Conservation (phyloP, 139 green algal species). For the Chlorella sorokiniana region DNA sequence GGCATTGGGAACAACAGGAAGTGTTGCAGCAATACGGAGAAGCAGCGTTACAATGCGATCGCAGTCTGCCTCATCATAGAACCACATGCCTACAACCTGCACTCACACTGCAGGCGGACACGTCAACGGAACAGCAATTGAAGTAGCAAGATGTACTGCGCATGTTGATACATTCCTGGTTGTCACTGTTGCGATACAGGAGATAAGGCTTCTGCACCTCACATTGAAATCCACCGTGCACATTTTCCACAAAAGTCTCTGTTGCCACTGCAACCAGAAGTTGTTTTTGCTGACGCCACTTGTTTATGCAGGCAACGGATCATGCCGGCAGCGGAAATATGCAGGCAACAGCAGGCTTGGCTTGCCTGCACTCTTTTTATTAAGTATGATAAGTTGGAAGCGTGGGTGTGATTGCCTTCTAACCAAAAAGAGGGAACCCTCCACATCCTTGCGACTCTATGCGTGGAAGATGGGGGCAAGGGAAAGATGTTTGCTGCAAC, state of each 20-base stretch:
- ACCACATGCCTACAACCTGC: slow-evolving; percentile 91
- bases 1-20: background rate
- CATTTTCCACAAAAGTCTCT: slow-evolving; percentile 81
- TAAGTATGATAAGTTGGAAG: slow-evolving; percentile 91
- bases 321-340: too few species aligned
- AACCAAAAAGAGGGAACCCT: slow-evolving; percentile 89
- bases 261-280: slow-evolving; percentile 1
- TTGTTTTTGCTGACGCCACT: background rate
- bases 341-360: background rate
- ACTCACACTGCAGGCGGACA: background rate
- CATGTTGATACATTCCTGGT: slow-evolving; percentile 48
- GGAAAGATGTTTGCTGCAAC: too few species aligned
- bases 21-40: slow-evolving; percentile 46
- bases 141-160: background rate
- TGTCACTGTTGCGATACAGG: slow-evolving; percentile 79
- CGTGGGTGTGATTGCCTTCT: slow-evolving; percentile 70
- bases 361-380: slow-evolving; percentile 72
- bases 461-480: background rate
- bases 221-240: slow-evolving; percentile 71
- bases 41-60: slow-evolving; percentile 68
- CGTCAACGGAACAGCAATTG: background rate
- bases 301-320: too few species aligned
- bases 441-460: slow-evolving; percentile 83
- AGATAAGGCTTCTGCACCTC: slow-evolving; percentile 84
- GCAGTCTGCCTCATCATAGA: slow-evolving; percentile 84